These are phyloP conservation scores for Suaeda aralocaspica DNA, from an alignment of 148 eudicot genomes.

Conservation along the genomic window DNA sequence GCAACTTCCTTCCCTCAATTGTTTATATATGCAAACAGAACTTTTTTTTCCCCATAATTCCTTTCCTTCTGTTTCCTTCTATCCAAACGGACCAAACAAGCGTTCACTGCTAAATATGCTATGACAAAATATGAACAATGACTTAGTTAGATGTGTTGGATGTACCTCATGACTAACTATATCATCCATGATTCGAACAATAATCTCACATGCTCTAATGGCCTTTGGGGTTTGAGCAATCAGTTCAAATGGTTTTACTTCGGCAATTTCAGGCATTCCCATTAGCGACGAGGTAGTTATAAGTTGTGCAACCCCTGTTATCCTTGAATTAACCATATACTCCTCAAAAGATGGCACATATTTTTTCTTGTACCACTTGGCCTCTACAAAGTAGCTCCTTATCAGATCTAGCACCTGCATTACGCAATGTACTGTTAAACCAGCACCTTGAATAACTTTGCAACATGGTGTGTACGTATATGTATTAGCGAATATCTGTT, in stretches of 20 bases:
- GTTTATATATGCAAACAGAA: too few relatives aligned
- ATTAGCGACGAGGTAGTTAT: slow-evolving; percentile 17
- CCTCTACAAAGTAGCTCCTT: slow-evolving; percentile 24
- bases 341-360: slow-evolving; percentile 29
- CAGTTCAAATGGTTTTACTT: slow-evolving; percentile 26
- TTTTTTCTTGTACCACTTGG: slow-evolving; percentile 26
- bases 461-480: too few relatives aligned
- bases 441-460: too few relatives aligned
- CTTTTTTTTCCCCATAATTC: too few relatives aligned
- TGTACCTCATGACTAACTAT: slow-evolving; percentile 29
- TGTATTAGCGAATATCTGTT: too few relatives aligned
- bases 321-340: slow-evolving; percentile 27
- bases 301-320: slow-evolving; percentile 20
- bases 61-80: too few relatives aligned
- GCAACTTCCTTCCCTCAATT: too few relatives aligned
- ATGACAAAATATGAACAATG: too few relatives aligned
- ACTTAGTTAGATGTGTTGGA: too few relatives aligned
- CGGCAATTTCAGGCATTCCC: slow-evolving; percentile 28
- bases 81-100: too few relatives aligned
- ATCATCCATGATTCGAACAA: slow-evolving; percentile 30
- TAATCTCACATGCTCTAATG: slow-evolving; percentile 25
- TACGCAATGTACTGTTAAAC: not conserved
- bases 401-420: slow-evolving; percentile 27
- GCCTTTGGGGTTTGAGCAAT: slow-evolving; percentile 16
- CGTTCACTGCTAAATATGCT: too few relatives aligned